Conservation (phyloP, 2,329 filamentous ascomycete genomes). For the Alternaria triticimaculans region DNA sequence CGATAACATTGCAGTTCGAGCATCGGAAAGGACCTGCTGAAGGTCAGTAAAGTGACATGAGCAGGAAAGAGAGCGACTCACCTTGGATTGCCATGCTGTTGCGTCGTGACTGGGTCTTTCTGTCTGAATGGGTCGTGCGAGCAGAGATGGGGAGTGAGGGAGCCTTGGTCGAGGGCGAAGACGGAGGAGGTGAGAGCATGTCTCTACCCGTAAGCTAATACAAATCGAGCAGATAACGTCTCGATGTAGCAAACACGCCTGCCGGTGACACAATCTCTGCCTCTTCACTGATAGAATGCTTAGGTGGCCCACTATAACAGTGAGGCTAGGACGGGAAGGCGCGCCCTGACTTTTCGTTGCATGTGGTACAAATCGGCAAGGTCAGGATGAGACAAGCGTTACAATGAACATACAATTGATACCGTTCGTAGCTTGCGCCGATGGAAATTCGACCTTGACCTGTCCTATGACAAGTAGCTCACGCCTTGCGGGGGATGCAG, state of each 20-base stretch:
- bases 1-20: neutral
- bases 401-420: neutral
- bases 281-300: neutral
- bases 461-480: neutral
- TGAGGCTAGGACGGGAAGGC: neutral
- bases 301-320: neutral
- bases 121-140: no score
- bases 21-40: neutral
- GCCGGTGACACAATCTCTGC: neutral
- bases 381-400: neutral
- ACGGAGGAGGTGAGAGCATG: neutral
- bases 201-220: neutral
- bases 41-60: neutral
- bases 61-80: neutral
- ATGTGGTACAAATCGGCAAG: neutral
- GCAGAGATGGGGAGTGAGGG: no score
- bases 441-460: neutral
- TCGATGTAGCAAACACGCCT: neutral
- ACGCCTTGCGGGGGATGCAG: neutral
- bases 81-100: no score
- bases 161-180: no score
- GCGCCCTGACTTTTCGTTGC: neutral
- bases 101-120: no score
- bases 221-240: neutral
- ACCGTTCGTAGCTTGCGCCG: neutral